Evolutionary conservation across 768 basidiomycete species (phyloP).

Genomic region (Tremella mesenterica): DNA sequence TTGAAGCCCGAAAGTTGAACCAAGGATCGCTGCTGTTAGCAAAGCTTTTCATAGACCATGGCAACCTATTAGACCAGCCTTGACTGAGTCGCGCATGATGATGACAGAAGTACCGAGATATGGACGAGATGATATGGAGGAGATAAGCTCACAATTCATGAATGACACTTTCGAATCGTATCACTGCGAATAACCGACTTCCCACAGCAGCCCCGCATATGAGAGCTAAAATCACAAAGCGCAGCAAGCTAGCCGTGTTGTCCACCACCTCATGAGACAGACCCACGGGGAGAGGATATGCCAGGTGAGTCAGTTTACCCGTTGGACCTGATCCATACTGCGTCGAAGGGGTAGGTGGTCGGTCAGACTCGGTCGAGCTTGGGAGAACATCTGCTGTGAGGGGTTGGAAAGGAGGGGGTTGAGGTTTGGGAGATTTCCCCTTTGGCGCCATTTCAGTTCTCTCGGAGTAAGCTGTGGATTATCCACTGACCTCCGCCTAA

Average conservation of each 20-base stretch:
- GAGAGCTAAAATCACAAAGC: conserved; percentile 77
- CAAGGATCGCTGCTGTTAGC: conserved; percentile 68
- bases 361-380: no score
- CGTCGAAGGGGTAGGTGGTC: no score
- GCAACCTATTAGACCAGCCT: not conserved
- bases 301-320: conserved; percentile 12
- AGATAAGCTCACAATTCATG: conserved; percentile 83
- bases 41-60: not conserved
- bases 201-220: conserved; percentile 93
- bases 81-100: not conserved
- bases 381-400: no score
- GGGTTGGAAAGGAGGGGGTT: no score
- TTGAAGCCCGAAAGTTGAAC: conserved; percentile 98
- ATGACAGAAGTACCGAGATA: not conserved
- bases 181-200: conserved; percentile 90
- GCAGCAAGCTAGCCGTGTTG: conserved; percentile 82
- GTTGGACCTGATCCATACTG: no score
- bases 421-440: no score
- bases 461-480: no score
- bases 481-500: no score
- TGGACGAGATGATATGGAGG: not conserved
- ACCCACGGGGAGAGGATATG: conserved; percentile 38
- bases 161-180: conserved; percentile 98
- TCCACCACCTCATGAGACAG: conserved; percentile 53
- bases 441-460: no score